These are phyloP conservation scores for Hypoxylon fragiforme DNA, from an alignment of 495 filamentous ascomycete species.

Conservation along the genomic window DNA sequence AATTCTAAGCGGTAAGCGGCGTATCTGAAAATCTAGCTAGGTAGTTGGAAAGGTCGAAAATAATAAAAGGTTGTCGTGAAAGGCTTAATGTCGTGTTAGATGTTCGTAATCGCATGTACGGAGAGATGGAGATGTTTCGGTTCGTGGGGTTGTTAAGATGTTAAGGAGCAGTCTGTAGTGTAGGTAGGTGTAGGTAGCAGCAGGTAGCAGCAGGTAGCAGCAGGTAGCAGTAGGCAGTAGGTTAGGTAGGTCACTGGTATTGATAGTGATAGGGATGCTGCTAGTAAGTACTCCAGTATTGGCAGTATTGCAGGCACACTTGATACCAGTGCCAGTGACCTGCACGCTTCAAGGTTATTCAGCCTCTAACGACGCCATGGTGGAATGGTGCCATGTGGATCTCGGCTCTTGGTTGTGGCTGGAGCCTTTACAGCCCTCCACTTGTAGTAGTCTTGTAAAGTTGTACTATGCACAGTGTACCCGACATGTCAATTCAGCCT, in stretches of 20 bases:
- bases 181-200: too few relatives aligned
- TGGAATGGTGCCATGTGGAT: too few relatives aligned
- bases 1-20: not conserved
- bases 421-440: slow-evolving; percentile 10
- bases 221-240: too few relatives aligned
- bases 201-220: too few relatives aligned
- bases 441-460: not conserved
- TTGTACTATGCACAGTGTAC: not conserved
- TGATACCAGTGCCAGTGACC: too few relatives aligned
- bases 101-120: slow-evolving; percentile 8
- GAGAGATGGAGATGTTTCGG: slow-evolving; percentile 1
- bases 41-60: not conserved
- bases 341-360: too few relatives aligned
- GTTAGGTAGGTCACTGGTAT: too few relatives aligned
- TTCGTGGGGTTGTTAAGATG: slow-evolving; percentile 17
- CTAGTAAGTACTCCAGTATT: too few relatives aligned
- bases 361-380: too few relatives aligned
- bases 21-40: not conserved
- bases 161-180: slow-evolving; percentile 3
- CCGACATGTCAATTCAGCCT: too few relatives aligned
- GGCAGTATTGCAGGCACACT: too few relatives aligned
- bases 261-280: too few relatives aligned
- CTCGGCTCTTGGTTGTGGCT: slow-evolving; percentile 26
- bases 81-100: slow-evolving; percentile 8
- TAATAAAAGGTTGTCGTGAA: not conserved